A percentile compares a stretch with the other conserved stretches of the same genome.
These are phyloP conservation scores for Aspergillus hancockii DNA, from an alignment of 495 filamentous ascomycete species.

Conservation along the genomic window DNA sequence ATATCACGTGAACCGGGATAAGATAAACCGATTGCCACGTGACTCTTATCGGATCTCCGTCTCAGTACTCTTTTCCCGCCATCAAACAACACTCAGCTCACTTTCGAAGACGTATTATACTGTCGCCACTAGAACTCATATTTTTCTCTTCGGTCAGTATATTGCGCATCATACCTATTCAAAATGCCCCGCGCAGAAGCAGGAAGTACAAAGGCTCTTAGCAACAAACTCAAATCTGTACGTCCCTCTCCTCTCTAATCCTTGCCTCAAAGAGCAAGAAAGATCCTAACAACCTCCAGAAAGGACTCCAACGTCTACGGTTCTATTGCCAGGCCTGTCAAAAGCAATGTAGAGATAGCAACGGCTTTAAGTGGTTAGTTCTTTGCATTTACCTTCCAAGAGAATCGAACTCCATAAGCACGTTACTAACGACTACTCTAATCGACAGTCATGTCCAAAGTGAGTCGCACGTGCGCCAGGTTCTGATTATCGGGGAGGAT, in stretches of 20 bases:
- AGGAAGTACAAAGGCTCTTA: slow-evolving; percentile 80
- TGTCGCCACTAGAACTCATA: no score
- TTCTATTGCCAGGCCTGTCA: slow-evolving; percentile 67
- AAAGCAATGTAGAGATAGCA: slow-evolving; percentile 53
- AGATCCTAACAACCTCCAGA: slow-evolving; percentile 42
- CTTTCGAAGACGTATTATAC: neutral
- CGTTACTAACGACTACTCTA: neutral
- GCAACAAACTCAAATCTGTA: slow-evolving; percentile 77
- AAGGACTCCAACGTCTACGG: slow-evolving; percentile 67
- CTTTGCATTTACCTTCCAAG: no score
- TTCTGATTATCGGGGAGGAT: slow-evolving; percentile 83
- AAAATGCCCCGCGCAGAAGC: slow-evolving; percentile 94
- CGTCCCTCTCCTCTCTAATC: slow-evolving; percentile 5
- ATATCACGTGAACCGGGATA: neutral
- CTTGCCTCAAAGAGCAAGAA: neutral
- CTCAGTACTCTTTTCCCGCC: neutral
- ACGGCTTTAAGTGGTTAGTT: slow-evolving; percentile 53
- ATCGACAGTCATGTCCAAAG: slow-evolving; percentile 64
- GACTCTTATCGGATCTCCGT: neutral
- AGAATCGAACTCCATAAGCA: no score
- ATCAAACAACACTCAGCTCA: neutral
- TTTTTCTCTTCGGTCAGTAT: no score
- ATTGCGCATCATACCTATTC: slow-evolving; percentile 8
- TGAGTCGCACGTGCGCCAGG: slow-evolving; percentile 81
- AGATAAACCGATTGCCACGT: neutral